Base-by-base conservation (phyloP, 257 asterid species). In the Penstemon newberryi region DNA sequence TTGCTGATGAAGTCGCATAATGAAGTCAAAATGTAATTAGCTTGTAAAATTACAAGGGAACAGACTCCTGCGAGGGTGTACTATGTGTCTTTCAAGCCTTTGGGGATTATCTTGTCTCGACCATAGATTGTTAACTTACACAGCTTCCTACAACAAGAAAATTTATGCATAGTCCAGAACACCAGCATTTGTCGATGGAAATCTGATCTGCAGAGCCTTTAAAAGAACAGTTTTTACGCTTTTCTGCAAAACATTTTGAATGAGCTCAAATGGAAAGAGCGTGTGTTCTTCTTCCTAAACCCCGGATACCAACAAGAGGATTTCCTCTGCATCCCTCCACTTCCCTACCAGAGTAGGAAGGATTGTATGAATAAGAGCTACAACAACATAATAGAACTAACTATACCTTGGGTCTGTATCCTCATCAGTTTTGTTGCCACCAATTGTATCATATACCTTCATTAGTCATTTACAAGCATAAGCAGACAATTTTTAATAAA, bases 391-490 rank as follows among this genome's bases (percentile, higher is more conserved):
- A 72, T 42, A 46, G 18, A 66, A 64, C 9, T 47, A 74, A 67
- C 58, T 19, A 66, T 80, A 93, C 99, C 97, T 83, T 76, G 79
- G 76, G 76, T 77, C 67, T 66, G 84, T 73, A 70, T 88, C 96
- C 69, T 90, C 97, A 40, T 93, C 99, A 70, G 82, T 80, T 79
- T 82, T 83, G 85, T 76, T 83, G 77, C 94, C 84, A 65, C 99
- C 97, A 73, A 87, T 86, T 47, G 96, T 91, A 80, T 93, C 99
- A 78, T 80, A 85, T 64, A 93, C 99, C 99, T 93, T 81, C 85
- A 79, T 64, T 58, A 70, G 65, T 66, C 60, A 75, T 59, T 59
- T 63, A 63, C 67, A 83, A 54, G 46, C 64, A 76, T 70, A 55
- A 73, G 80, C 59, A 72, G 55, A 65, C 25, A 8, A 54, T 63